These are phyloP conservation scores for Boletus reticulatus DNA, from an alignment of 768 basidiomycete species.

Conservation along the genomic window DNA sequence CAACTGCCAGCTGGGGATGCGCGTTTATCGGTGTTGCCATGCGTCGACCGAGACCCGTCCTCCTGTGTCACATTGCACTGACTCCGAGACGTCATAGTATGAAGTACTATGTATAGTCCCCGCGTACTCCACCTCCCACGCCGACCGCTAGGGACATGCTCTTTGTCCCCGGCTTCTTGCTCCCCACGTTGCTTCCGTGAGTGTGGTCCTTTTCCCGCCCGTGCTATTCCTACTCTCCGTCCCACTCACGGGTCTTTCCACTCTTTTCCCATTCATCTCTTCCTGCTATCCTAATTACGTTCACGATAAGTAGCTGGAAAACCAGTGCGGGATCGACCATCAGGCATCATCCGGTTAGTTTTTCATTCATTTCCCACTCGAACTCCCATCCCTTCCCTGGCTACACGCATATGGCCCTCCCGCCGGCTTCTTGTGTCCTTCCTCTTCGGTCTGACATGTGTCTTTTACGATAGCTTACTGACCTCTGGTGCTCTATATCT, in stretches of 20 bases:
- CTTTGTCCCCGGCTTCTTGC: conserved; percentile 1
- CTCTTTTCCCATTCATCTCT: not conserved
- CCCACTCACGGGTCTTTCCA: not conserved
- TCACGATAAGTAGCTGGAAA: not conserved
- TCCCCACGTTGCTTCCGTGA: conserved; percentile 24
- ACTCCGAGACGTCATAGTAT: conserved; percentile 15
- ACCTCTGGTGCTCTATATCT: conserved; percentile 17
- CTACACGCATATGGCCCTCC: not conserved
- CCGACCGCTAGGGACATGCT: not conserved
- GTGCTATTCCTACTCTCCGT: not conserved
- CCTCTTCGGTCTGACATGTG: conserved; percentile 11
- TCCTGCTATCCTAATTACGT: not conserved
- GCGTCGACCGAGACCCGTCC: conserved; percentile 8
- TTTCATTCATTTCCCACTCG: conserved; percentile 24
- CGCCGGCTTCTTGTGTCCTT: conserved; percentile 6
- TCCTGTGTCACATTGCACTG: conserved; percentile 17
- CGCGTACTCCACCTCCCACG: conserved; percentile 19
- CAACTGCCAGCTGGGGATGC: too few species aligned
- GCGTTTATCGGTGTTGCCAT: not conserved
- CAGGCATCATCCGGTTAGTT: conserved; percentile 20
- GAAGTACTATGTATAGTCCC: not conserved
- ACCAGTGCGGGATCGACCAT: conserved; percentile 22
- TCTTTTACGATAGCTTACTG: conserved; percentile 11
- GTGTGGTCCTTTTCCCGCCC: conserved; percentile 5
- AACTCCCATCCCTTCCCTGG: conserved; percentile 14